Conservation (phyloP, 108 stramenopile species). For the Pseudonitzschia pungens region DNA sequence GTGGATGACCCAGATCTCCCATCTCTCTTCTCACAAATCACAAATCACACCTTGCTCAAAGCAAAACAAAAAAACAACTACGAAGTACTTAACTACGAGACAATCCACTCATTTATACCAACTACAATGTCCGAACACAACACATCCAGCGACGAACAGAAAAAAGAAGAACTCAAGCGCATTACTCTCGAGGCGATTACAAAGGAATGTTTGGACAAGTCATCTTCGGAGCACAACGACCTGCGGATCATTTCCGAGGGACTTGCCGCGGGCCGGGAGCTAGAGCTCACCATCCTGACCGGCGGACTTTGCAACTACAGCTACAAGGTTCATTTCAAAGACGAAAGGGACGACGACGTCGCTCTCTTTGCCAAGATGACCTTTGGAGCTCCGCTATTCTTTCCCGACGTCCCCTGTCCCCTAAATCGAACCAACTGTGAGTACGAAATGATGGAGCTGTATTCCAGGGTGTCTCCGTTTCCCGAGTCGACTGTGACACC, state of each 20-base stretch:
- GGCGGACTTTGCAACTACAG: constrained; percentile 22
- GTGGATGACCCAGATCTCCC: no score
- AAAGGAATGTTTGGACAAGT: not conserved
- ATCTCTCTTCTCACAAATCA: no score
- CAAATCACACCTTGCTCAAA: no score
- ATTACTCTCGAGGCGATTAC: not conserved
- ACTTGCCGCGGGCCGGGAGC: not conserved
- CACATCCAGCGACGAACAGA: not conserved
- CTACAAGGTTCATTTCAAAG: constrained; percentile 15
- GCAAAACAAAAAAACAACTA: no score
- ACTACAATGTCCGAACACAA: not conserved
- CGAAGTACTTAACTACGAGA: no score
- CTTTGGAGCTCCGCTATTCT: constrained; percentile 1
- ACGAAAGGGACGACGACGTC: not conserved
- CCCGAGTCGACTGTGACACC: constrained; percentile 6
- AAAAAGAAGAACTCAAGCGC: not conserved
- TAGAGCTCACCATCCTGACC: constrained; percentile 10
- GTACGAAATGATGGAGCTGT: constrained; percentile 7
- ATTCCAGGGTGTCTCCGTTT: constrained; percentile 6
- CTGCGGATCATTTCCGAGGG: not conserved
- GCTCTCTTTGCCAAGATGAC: constrained; percentile 26
- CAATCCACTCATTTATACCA: no score
- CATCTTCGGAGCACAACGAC: not conserved
- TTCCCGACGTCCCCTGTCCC: constrained; percentile 7
- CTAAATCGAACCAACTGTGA: constrained; percentile 8